Evolutionary conservation across 495 filamentous ascomycete genomes (phyloP), one percentile per base, ranked within the genome.

Genomic region (Tetracladium setigerum): DNA sequence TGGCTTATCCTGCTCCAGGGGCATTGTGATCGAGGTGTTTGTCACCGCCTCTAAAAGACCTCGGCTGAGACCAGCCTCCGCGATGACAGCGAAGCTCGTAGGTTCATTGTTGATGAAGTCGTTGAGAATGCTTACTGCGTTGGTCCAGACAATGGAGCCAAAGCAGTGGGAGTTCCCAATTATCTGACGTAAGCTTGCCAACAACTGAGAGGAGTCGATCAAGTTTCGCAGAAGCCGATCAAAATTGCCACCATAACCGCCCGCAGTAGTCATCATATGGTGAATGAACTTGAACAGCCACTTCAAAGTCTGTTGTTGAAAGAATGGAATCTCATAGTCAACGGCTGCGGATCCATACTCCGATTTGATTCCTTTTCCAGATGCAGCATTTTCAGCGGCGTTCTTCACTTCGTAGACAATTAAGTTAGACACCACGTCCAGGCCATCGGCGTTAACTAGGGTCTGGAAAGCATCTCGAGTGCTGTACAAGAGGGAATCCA

Each of bases 21-120:
- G 50, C 46, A 50, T 57, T 22, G 22, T 45, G 27, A 59, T 53
- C 40, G 60, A 40, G 27, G 53, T 56, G 3, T 81, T 71, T n/a
- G 86, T 89, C 24, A 95, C 74, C 13, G 87, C 76, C 57, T 88
- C 79, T 17, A 99, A 73, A 37, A 95, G 79, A 44, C 78, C 86
- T 59, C 83, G 82, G 49, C 89, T 88, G 42, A 97, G 71, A 24
- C 92, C 92, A 38, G 94, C 89, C 68, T 99, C 94, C 14, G 85
- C 86, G 54, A 99, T 89, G 14, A 95, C 87, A 22, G 86, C 81
- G 59, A 96, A 97, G 58, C 94, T 99, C 4, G 94, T 97, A 2
- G 94, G 94, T 57, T 99, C 94, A 60, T 97, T 96, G 64, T 99
- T 94, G 49, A 99, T 95, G 69, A 97, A 97, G 58, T 83, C 91